phyloP scores from a whole-genome alignment of 495 filamentous ascomycete genomes.

The Tuber umbilicatum region DNA sequence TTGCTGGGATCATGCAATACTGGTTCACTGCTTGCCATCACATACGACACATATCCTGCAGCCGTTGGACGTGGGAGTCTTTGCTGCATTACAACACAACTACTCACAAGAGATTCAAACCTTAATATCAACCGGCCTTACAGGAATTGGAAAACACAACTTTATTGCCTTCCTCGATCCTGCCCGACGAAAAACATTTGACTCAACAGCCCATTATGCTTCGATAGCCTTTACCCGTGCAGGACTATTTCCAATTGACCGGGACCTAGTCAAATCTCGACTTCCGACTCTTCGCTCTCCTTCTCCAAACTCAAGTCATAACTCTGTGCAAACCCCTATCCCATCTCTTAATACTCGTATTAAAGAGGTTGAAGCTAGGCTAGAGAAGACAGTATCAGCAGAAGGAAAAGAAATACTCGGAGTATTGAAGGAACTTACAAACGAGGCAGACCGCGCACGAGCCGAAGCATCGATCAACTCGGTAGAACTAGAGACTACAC shows the following conservation, averaged over 20 bases:
- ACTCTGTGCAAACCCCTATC: too few relatives aligned
- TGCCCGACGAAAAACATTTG: slow-evolving; percentile 1
- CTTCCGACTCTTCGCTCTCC: not conserved
- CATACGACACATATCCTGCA: slow-evolving; percentile 5
- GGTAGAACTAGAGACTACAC: not conserved
- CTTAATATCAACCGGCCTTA: not conserved
- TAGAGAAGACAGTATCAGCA: not conserved
- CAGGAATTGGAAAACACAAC: slow-evolving; percentile 15
- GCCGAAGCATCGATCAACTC: too few relatives aligned
- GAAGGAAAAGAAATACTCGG: not conserved
- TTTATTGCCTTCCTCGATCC: not conserved
- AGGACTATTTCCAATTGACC: not conserved
- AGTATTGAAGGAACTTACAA: not conserved
- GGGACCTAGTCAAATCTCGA: not conserved
- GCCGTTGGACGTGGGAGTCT: slow-evolving; percentile 4
- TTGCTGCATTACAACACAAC: not conserved
- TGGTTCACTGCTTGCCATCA: slow-evolving; percentile 4
- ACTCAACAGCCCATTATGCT: not conserved
- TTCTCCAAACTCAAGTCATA: too few relatives aligned
- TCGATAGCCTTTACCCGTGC: not conserved
- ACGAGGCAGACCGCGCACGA: not conserved
- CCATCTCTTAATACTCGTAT: slow-evolving; percentile 50
- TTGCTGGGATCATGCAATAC: not conserved
- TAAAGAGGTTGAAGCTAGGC: slow-evolving; percentile 43
- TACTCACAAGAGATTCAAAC: not conserved